phyloP scores from a whole-genome alignment of 2,329 filamentous ascomycete genomes.

The Volutella citrinella region DNA sequence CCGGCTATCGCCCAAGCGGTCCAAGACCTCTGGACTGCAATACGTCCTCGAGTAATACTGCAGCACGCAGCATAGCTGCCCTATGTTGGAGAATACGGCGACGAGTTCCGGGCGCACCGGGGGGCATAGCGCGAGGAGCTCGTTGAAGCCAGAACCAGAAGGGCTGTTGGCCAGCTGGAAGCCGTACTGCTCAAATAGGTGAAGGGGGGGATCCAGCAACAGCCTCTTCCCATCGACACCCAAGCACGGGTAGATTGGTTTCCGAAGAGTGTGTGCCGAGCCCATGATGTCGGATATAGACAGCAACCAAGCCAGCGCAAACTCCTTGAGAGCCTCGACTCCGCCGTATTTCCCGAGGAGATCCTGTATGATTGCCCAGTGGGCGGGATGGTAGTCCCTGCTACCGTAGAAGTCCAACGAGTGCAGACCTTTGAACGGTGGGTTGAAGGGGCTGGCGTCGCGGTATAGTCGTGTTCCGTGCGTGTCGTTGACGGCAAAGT shows the following conservation, averaged over 20 bases:
- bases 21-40: constrained; percentile 2
- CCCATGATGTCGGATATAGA: constrained; percentile 8
- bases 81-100: constrained; percentile 4
- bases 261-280: constrained; percentile 7
- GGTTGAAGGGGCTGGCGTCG: constrained; percentile 7
- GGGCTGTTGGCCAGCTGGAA: neutral
- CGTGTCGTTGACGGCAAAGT: constrained; percentile 7
- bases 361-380: constrained; percentile 10
- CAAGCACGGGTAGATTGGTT: constrained; percentile 9
- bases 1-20: constrained; percentile 6
- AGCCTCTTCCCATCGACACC: constrained; percentile 6
- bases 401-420: constrained; percentile 8
- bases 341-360: constrained; percentile 6
- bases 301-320: constrained; percentile 9
- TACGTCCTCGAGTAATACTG: constrained; percentile 4
- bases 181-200: neutral
- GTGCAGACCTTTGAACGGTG: constrained; percentile 6
- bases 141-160: constrained; percentile 3
- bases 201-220: constrained; percentile 1
- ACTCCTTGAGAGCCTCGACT: constrained; percentile 4
- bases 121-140: neutral
- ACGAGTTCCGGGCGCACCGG: constrained; percentile 1
- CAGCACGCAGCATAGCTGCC: constrained; percentile 7
- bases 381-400: constrained; percentile 7
- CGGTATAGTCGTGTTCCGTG: constrained; percentile 9